phyloP scores from a whole-genome alignment of 2,329 filamentous ascomycete genomes.

The Fusarium nygamai region DNA sequence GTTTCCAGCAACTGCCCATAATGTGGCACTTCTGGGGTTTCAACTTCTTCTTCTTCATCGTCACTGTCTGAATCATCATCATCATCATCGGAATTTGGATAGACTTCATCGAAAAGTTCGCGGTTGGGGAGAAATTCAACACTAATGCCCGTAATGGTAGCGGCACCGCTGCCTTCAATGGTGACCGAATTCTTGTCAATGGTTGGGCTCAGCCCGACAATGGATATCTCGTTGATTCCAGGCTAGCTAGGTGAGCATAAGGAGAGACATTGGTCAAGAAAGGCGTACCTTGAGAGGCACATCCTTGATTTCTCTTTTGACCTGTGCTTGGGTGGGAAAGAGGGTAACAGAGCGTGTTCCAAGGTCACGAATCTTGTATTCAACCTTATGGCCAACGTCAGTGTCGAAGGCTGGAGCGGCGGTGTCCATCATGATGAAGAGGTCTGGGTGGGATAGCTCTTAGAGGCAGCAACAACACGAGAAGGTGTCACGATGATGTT shows the following conservation, averaged over 20 bases:
- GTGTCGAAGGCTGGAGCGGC: slow-evolving; percentile 40
- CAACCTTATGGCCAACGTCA: slow-evolving; percentile 54
- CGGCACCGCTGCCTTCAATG: slow-evolving; percentile 65
- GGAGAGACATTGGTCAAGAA: not conserved
- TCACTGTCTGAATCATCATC: slow-evolving; percentile 46
- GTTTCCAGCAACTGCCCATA: slow-evolving; percentile 37
- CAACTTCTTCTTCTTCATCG: slow-evolving; percentile 32
- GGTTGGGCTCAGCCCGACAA: slow-evolving; percentile 64
- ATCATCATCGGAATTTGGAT: slow-evolving; percentile 56
- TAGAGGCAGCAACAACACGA: not conserved
- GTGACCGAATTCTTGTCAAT: slow-evolving; percentile 69
- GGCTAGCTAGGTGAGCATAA: slow-evolving; percentile 47
- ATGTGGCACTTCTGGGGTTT: slow-evolving; percentile 33
- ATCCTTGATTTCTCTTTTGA: slow-evolving; percentile 68
- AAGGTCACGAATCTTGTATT: slow-evolving; percentile 67
- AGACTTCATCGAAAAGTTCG: slow-evolving; percentile 64
- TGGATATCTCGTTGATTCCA: slow-evolving; percentile 67
- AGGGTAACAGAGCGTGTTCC: slow-evolving; percentile 70
- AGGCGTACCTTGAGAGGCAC: slow-evolving; percentile 49
- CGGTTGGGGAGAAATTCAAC: slow-evolving; percentile 66
- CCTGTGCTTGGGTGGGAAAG: slow-evolving; percentile 68
- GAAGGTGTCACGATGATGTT: not conserved
- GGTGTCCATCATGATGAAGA: not conserved
- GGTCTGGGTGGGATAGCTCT: not conserved
- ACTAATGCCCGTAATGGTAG: slow-evolving; percentile 69